phyloP scores from a whole-genome alignment of 805 yeast genomes.

The Hanseniaspora taiwanica region DNA sequence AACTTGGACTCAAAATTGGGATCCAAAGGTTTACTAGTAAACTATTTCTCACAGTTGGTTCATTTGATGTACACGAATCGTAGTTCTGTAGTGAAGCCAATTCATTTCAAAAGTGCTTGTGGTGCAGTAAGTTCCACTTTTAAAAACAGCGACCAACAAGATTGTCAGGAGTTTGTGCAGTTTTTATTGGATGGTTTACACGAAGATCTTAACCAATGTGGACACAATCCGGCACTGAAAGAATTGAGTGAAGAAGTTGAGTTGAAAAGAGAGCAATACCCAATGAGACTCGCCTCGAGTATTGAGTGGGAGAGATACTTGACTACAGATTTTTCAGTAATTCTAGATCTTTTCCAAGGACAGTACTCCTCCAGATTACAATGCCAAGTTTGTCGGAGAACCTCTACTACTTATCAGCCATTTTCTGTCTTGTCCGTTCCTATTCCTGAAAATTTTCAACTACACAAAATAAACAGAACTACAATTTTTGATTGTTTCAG shows the following conservation, averaged over 20 bases:
- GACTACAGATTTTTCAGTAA: constrained; percentile 61
- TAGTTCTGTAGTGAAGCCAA: constrained; percentile 38
- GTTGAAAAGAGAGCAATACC: constrained; percentile 51
- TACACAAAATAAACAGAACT: constrained; percentile 11
- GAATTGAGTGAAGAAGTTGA: constrained; percentile 67
- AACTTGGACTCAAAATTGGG: constrained; percentile 67
- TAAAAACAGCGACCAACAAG: constrained; percentile 77
- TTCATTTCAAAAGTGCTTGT: constrained; percentile 48
- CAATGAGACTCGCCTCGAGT: constrained; percentile 69
- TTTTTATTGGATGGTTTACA: constrained; percentile 81
- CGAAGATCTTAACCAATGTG: constrained; percentile 72
- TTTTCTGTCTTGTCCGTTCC: constrained; percentile 74
- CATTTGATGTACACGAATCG: constrained; percentile 32
- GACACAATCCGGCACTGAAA: constrained; percentile 37
- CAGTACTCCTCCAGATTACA: constrained; percentile 70
- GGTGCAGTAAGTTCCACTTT: constrained; percentile 66
- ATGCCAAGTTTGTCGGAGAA: constrained; percentile 57
- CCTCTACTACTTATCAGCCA: constrained; percentile 79
- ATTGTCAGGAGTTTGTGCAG: constrained; percentile 84
- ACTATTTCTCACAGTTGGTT: constrained; percentile 48
- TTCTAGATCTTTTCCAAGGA: constrained; percentile 79
- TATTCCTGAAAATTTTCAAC: constrained; percentile 38
- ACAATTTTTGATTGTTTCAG: constrained; percentile 63
- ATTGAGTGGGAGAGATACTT: constrained; percentile 88
- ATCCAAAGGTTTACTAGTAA: constrained; percentile 65